These are phyloP conservation scores for Dictyostelium purpureum DNA, from an alignment of 78 protist genomes.

Conservation along the genomic window DNA sequence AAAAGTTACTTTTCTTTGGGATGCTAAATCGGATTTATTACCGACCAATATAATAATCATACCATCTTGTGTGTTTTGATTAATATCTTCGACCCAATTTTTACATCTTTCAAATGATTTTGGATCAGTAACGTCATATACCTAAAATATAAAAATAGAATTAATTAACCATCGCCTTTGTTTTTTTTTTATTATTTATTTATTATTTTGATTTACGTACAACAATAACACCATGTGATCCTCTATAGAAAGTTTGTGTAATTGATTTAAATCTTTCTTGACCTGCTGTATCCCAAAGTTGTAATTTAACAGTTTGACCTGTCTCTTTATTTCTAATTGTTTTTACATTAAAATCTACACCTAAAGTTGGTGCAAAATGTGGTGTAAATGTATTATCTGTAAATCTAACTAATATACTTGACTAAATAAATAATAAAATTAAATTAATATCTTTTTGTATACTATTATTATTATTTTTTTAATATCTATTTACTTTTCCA, in stretches of 20 bases:
- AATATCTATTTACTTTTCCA: conserved; percentile 28
- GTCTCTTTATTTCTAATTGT: conserved; percentile 73
- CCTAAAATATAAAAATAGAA: conserved; percentile 10
- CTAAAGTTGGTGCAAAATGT: conserved; percentile 67
- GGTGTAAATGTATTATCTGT: conserved; percentile 66
- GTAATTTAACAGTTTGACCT: conserved; percentile 66
- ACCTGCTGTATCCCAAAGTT: conserved; percentile 88
- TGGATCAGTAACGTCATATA: conserved; percentile 50
- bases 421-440: background rate
- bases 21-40: conserved; percentile 41
- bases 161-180: no score
- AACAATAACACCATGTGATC: conserved; percentile 62
- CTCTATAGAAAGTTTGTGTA: conserved; percentile 82
- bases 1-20: conserved; percentile 48
- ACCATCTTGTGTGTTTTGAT: conserved; percentile 43
- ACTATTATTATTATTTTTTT: background rate
- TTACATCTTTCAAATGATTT: conserved; percentile 70
- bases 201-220: no score
- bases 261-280: conserved; percentile 89
- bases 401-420: conserved; percentile 59
- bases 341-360: conserved; percentile 72
- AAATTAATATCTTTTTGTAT: background rate
- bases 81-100: conserved; percentile 60
- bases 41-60: conserved; percentile 74
- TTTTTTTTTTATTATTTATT: no score